Base-by-base conservation (phyloP, 257 asterid genomes). In the Phtheirospermum japonicum region DNA sequence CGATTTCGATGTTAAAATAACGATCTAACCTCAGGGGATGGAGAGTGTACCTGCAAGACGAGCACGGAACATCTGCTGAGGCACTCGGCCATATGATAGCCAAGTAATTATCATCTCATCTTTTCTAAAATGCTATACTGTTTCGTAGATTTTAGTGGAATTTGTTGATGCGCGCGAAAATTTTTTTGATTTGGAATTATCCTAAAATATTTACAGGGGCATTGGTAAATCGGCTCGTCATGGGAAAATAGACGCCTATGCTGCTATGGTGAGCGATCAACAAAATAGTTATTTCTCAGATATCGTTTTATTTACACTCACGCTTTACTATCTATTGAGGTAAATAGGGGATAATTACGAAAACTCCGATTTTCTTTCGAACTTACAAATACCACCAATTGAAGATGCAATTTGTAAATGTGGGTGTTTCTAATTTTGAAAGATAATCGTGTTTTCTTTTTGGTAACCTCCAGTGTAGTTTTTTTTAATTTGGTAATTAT, bases 21-120 rank as follows among this genome's bases (percentile, higher is more conserved):
- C 37, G 64, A 12, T 46, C 68, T 48, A 6, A 36, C 51, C 58
- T 58, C 76, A 92, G 98, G 88, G 97, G 97, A 4, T 92, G 95
- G 97, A 81, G 98, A 75, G 95, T 88, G 12, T 91, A 88, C 82
- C 74, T 91, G 76, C 95, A 88, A 80, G 87, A 88, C 63, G 98
- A 92, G 78, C 83, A 92, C 34, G 98, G 95, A 66, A 84, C 98
- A 33, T 81, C 96, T 11, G 52, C 70, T 5, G 95, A 86, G 75
- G 98, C 97, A 16, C 48, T 80, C 42, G 82, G 70, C 59, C 82
- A 74, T 77, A 88, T 92, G 95, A 78, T 86, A 55, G 78, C 81
- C 75, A 52, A 71, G 95, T 91, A 76, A 73, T 12, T 32, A 2
- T 64, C 11, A 34, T 53, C 33, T 17, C 12, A 12, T n/a, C 32